Base-by-base conservation (phyloP, 805 yeast genomes). In the Candida gorgasii region DNA sequence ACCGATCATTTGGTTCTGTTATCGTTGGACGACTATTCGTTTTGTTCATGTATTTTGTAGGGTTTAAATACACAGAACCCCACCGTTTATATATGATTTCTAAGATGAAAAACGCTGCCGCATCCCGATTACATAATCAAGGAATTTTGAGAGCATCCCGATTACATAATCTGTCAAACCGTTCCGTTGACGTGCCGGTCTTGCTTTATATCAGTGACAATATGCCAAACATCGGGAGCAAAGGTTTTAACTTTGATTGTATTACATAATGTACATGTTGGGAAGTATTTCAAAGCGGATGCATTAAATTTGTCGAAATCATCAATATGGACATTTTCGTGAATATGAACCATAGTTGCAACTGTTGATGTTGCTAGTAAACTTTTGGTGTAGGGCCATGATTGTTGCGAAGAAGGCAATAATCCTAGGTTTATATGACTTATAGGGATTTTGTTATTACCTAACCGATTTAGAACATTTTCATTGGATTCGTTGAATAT, bases 221-320 rank as follows among this genome's bases (percentile, higher is more conserved):
- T 65, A 51, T 88, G 96, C 83, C 86, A 83, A 1, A 89, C 80
- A 37, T 84, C 92, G 0, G 96, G 96, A 0, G 96, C 95, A 70
- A 82, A 88, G 0, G 92, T 85, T 63, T 88, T 89, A 42, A 89
- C 86, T 50, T 68, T 76, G 1, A 52, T 8, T 8, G 61, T 61
- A 5, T 35, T 42, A 3, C 24, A 5, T 8, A 35, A 23, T 3
- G 12, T n/a, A 8, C 42, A 22, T 13, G 6, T 13, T 3, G 42
- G 43, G 31, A 49, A 49, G 8, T 30, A 9, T 4, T 29, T n/a
- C 1, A 55, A 49, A 4, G 40, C 12, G 5, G 32, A 23, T 1
- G 41, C 33, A 12, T 45, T 35, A 55, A 78, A 66, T 1, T 40
- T 23, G 0, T 59, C 64, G 4, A 85, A 55, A 0, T 72, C 73